Evolutionary conservation across 768 basidiomycete species (phyloP).

Genomic region (Filobasidium wieringae): DNA sequence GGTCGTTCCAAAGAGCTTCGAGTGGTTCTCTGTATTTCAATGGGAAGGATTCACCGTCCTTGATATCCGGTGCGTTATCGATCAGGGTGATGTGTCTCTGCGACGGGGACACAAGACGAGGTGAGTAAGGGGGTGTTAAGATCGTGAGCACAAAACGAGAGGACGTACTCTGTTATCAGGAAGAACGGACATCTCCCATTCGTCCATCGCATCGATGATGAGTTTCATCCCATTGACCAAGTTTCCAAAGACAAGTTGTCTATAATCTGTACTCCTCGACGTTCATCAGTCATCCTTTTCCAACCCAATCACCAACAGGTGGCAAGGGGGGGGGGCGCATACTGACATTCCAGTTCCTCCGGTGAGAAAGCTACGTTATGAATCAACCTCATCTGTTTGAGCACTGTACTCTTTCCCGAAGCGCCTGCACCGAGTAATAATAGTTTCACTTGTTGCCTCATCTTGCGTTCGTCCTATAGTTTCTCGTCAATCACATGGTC

Average conservation of each 20-base stretch:
- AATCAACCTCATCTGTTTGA: slow-evolving; percentile 98
- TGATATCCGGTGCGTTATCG: slow-evolving; percentile 57
- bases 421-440: slow-evolving; percentile 85
- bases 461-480: slow-evolving; percentile 56
- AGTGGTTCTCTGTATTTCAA: slow-evolving; percentile 55
- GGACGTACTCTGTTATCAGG: slow-evolving; percentile 46
- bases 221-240: slow-evolving; percentile 71
- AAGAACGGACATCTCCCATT: slow-evolving; percentile 64
- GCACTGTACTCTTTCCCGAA: slow-evolving; percentile 81
- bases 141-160: background rate
- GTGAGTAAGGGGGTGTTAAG: background rate
- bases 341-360: slow-evolving; percentile 60
- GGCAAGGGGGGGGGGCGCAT: background rate
- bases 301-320: background rate
- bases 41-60: slow-evolving; percentile 73
- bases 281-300: background rate
- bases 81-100: slow-evolving; percentile 51
- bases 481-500: background rate
- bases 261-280: slow-evolving; percentile 27
- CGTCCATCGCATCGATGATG: slow-evolving; percentile 77
- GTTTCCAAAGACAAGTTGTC: slow-evolving; percentile 88
- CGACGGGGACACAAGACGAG: background rate
- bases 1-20: slow-evolving; percentile 62
- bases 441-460: slow-evolving; percentile 54
- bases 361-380: slow-evolving; percentile 72